Conservation (phyloP, 2,329 filamentous ascomycete genomes). For the Neurospora sp. region DNA sequence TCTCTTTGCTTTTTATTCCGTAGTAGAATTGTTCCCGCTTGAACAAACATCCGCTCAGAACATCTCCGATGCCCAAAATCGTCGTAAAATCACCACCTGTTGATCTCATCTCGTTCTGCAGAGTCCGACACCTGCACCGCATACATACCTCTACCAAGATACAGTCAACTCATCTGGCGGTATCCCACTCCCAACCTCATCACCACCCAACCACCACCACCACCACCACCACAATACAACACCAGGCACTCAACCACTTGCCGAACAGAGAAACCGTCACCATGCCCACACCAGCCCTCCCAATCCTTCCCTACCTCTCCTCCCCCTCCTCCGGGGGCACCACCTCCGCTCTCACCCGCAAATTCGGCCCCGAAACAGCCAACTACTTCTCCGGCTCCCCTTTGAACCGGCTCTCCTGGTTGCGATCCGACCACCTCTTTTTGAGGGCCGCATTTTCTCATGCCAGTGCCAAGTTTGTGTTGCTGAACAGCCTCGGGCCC, state of each 20-base stretch:
- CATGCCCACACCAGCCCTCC: constrained; percentile 23
- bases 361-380: constrained; percentile 68
- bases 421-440: constrained; percentile 62
- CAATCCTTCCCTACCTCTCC: constrained; percentile 24
- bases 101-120: not conserved
- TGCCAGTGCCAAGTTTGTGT: constrained; percentile 59
- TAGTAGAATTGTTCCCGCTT: not conserved
- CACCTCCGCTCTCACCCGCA: constrained; percentile 58
- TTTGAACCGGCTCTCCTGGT: constrained; percentile 70
- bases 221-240: not conserved
- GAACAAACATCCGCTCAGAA: not conserved
- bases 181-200: not conserved
- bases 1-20: not conserved
- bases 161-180: not conserved
- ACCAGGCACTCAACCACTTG: too few species aligned
- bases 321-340: too few species aligned
- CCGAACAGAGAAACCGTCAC: not conserved
- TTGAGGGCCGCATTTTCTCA: constrained; percentile 57
- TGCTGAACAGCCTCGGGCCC: constrained; percentile 70
- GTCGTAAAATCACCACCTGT: not conserved
- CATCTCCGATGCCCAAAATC: not conserved
- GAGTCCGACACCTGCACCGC: not conserved
- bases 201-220: not conserved
- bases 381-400: constrained; percentile 79
- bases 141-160: not conserved